Conservation (phyloP, 805 yeast genomes). For the Osmozyma mogii region DNA sequence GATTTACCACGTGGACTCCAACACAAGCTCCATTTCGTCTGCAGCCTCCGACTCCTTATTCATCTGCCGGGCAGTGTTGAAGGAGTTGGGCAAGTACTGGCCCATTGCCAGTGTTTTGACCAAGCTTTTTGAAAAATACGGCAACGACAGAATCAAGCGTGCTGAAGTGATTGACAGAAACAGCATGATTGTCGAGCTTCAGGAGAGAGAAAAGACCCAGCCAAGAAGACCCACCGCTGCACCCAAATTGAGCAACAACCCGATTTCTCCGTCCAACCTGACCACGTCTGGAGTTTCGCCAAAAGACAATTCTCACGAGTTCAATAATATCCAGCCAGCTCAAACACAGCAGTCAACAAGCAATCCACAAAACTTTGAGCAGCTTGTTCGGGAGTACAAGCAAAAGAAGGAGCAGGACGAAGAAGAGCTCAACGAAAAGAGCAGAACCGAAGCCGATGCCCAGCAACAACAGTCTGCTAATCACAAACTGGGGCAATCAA, state of each 20-base stretch:
- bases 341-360: not conserved
- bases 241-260: slow-evolving; percentile 9
- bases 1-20: slow-evolving; percentile 54
- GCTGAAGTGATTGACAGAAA: slow-evolving; percentile 33
- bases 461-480: not conserved
- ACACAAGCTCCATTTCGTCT: slow-evolving; percentile 31
- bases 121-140: slow-evolving; percentile 34
- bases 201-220: slow-evolving; percentile 23
- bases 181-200: slow-evolving; percentile 30
- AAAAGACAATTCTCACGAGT: slow-evolving; percentile 1
- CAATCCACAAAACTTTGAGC: slow-evolving; percentile 18
- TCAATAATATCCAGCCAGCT: not conserved
- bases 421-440: slow-evolving; percentile 3
- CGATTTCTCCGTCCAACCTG: slow-evolving; percentile 1
- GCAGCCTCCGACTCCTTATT: slow-evolving; percentile 36
- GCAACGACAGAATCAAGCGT: slow-evolving; percentile 34
- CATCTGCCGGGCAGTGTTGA: slow-evolving; percentile 29
- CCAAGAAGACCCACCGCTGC: slow-evolving; percentile 15
- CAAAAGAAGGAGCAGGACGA: slow-evolving; percentile 7
- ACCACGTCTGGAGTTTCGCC: slow-evolving; percentile 6
- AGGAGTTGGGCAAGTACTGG: slow-evolving; percentile 30
- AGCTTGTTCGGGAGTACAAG: slow-evolving; percentile 27
- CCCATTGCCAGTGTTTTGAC: slow-evolving; percentile 31
- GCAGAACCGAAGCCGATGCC: slow-evolving; percentile 1
- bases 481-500: slow-evolving; percentile 13